phyloP scores from a whole-genome alignment of 2,329 filamentous ascomycete genomes.

The Acephala macrosclerotiorum region DNA sequence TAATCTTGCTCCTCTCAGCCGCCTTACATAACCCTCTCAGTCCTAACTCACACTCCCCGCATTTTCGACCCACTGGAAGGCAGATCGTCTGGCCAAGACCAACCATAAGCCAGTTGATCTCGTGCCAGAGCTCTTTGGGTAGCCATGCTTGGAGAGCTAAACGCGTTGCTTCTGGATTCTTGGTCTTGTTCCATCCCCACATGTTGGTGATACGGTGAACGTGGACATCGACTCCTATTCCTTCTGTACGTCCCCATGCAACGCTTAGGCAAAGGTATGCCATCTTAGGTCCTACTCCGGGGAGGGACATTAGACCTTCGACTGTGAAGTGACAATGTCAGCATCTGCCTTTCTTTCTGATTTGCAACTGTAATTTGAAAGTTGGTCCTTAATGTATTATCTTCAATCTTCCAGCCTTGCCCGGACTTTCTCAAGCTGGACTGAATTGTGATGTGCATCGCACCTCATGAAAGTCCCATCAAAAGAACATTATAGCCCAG shows the following conservation, averaged over 20 bases:
- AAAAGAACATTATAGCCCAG: too few relatives aligned
- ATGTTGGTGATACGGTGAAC: constrained; percentile 79
- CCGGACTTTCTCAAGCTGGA: too few relatives aligned
- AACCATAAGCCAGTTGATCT: constrained; percentile 78
- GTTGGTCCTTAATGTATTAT: too few relatives aligned
- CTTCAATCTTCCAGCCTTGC: too few relatives aligned
- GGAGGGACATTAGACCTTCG: constrained; percentile 67
- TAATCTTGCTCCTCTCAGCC: constrained; percentile 70
- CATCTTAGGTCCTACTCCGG: constrained; percentile 80
- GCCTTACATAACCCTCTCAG: constrained; percentile 77
- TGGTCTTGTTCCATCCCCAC: constrained; percentile 74
- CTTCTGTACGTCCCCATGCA: constrained; percentile 70
- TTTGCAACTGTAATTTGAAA: not conserved
- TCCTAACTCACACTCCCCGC: constrained; percentile 86
- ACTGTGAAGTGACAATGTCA: constrained; percentile 41
- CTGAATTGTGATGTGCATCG: too few relatives aligned
- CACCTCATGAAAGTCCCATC: too few relatives aligned
- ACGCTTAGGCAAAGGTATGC: constrained; percentile 74
- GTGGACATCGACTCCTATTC: constrained; percentile 70
- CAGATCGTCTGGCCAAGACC: constrained; percentile 77
- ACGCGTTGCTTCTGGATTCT: constrained; percentile 72
- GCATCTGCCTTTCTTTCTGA: not conserved
- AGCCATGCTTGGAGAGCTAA: constrained; percentile 70
- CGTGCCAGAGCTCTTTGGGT: constrained; percentile 74
- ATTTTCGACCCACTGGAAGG: constrained; percentile 70